phyloP scores from a whole-genome alignment of 2,329 filamentous ascomycete genomes.

The Diaporthe vexans region DNA sequence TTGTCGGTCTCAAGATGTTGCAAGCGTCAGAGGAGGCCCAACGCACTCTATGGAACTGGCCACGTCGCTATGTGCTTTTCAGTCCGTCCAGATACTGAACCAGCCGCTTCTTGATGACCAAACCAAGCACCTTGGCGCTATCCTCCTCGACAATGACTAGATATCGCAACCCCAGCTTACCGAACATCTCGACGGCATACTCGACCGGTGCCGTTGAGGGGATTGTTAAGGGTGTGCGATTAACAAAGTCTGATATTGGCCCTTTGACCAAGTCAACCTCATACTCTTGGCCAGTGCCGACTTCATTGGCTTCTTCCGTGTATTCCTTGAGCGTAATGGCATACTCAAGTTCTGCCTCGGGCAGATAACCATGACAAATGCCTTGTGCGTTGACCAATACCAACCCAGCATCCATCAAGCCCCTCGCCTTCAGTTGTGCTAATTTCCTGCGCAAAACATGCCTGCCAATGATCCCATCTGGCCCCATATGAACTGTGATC shows the following conservation, averaged over 20 bases:
- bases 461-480: constrained; percentile 57
- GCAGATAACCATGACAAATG: constrained; percentile 68
- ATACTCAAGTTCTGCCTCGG: constrained; percentile 67
- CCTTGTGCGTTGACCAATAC: constrained; percentile 64
- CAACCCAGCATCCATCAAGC: constrained; percentile 70
- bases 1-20: background rate
- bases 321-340: constrained; percentile 53
- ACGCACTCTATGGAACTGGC: background rate
- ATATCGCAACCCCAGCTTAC: constrained; percentile 67
- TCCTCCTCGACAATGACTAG: constrained; percentile 67
- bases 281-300: constrained; percentile 43
- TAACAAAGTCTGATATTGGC: constrained; percentile 62
- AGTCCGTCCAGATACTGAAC: constrained; percentile 63
- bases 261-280: constrained; percentile 51
- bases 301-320: constrained; percentile 39
- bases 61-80: background rate
- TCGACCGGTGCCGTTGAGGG: constrained; percentile 68
- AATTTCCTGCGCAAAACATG: constrained; percentile 60
- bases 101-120: constrained; percentile 71
- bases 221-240: constrained; percentile 66
- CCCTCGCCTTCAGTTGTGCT: constrained; percentile 59
- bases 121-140: constrained; percentile 63
- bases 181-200: constrained; percentile 72
- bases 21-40: background rate
- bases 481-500: constrained; percentile 64